Evolutionary conservation across 108 stramenopile species (phyloP), one percentile per base, ranked within the genome.

Genomic region (Cyclostephanos tholiformis): DNA sequence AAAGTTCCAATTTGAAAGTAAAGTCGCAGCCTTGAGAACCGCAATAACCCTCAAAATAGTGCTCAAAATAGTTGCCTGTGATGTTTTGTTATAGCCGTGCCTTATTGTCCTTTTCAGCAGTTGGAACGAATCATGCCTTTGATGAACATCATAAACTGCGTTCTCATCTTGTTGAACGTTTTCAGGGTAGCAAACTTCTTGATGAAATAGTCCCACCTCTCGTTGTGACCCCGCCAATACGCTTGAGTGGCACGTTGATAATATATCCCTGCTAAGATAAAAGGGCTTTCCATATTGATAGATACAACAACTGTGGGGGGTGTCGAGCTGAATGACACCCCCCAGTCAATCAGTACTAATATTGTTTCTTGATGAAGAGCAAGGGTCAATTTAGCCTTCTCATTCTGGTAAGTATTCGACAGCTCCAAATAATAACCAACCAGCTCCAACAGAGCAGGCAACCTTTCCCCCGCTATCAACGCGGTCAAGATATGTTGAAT

Each of bases 161-260:
- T 6, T 32, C 32, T 59, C 0, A 29, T 27, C 11, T 27, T 43
- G 9, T 25, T 22, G 0, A 25, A 26, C 26, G 17, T 25, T 12
- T 29, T 49, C 29, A 50, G 26, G 14, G 1, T 8, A 17, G 35
- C 49, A 17, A 48, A 26, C 46, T 51, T 50, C 27, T 66, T 26
- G 2, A 60, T n/a, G 0, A 25, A 61, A 30, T 50, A 19, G 5
- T 71, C 44, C 20, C 39, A 48, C 27, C 59, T 23, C 39, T 71
- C 60, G 17, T 49, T 46, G 43, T 61, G 36, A 14, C 70, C 70
- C 6, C 61, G 27, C 39, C 58, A 71, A 61, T 50, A 50, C 41
- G 70, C 60, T 46, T 50, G 58, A 44, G 49, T 49, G 25, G 39
- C 25, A 62, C 17, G 22, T 10, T 62, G 19, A 19, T 50, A 32